These are phyloP conservation scores for Chaetoceros muelleri DNA, from an alignment of 108 stramenopile genomes.

Conservation along the genomic window DNA sequence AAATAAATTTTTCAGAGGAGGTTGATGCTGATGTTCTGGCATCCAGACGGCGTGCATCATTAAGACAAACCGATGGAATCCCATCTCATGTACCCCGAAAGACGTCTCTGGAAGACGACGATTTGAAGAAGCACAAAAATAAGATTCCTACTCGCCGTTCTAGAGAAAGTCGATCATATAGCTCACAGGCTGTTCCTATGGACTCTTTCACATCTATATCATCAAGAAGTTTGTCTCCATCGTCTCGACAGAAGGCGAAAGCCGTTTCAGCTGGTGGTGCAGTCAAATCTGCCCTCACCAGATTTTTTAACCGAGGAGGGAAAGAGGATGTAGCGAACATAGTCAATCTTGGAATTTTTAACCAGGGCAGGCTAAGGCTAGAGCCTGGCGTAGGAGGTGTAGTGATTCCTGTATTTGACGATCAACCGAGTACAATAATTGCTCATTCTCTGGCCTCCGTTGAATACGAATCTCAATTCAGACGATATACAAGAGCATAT, in stretches of 20 bases:
- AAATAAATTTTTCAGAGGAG: slow-evolving; percentile 63
- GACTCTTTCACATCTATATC: slow-evolving; percentile 9
- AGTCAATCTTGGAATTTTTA: slow-evolving; percentile 85
- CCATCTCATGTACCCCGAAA: slow-evolving; percentile 15
- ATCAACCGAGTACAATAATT: slow-evolving; percentile 87
- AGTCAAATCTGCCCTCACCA: slow-evolving; percentile 79
- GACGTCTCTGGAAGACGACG: slow-evolving; percentile 28
- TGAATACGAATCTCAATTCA: slow-evolving; percentile 77
- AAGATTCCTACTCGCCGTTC: slow-evolving; percentile 1
- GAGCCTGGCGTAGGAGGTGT: slow-evolving; percentile 82
- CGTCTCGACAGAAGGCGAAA: slow-evolving; percentile 21
- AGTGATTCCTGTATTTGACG: slow-evolving; percentile 89
- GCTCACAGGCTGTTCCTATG: slow-evolving; percentile 1
- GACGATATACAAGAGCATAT: slow-evolving; percentile 19
- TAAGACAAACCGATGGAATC: slow-evolving; percentile 9
- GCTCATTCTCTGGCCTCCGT: slow-evolving; percentile 81
- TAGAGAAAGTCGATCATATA: slow-evolving; percentile 6
- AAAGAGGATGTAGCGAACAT: slow-evolving; percentile 72
- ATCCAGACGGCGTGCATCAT: slow-evolving; percentile 56
- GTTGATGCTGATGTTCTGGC: slow-evolving; percentile 84
- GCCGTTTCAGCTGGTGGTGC: slow-evolving; percentile 76
- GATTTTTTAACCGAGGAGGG: slow-evolving; percentile 79
- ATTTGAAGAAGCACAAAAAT: slow-evolving; percentile 7
- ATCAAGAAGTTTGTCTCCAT: not conserved
- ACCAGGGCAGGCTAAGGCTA: slow-evolving; percentile 78